Evolutionary conservation across 495 filamentous ascomycete species (phyloP).

Genomic region (Cercophora scortea): DNA sequence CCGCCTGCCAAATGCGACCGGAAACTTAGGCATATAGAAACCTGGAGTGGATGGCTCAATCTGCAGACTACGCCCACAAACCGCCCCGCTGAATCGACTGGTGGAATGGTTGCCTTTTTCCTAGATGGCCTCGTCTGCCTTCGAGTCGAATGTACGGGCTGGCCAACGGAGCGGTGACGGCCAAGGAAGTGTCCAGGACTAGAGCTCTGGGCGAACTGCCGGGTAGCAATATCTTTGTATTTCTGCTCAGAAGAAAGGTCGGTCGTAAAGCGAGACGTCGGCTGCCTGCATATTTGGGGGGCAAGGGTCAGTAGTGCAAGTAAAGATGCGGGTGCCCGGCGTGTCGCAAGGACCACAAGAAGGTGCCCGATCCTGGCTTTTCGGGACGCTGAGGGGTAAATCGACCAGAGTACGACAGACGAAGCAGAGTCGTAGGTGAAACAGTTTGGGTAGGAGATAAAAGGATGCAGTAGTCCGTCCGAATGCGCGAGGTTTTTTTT

Average conservation of each 20-base stretch:
- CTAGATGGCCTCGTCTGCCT: no score
- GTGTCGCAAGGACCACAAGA: conserved; percentile 3
- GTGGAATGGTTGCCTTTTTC: no score
- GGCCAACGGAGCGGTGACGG: not conserved
- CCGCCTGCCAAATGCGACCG: conserved; percentile 41
- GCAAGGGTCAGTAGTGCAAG: not conserved
- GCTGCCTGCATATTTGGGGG: conserved; percentile 16
- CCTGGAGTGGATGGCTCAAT: conserved; percentile 17
- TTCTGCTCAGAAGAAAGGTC: conserved; percentile 5
- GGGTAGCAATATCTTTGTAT: not conserved
- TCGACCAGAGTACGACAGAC: not conserved
- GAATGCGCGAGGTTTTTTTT: not conserved
- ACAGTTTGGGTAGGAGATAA: not conserved
- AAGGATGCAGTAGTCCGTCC: not conserved
- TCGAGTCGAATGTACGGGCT: not conserved
- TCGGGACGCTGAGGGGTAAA: conserved; percentile 6
- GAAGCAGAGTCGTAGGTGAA: not conserved
- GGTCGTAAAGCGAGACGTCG: conserved; percentile 7
- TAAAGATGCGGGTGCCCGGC: conserved; percentile 3
- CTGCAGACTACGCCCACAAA: conserved; percentile 14
- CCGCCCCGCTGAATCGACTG: not conserved
- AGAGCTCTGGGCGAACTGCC: no score
- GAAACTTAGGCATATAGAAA: conserved; percentile 46
- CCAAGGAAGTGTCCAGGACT: not conserved
- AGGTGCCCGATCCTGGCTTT: conserved; percentile 1